A percentile compares a stretch with the other conserved stretches of the same genome.
These are phyloP conservation scores for Cytospora paraplurivora DNA, from an alignment of 2,329 filamentous ascomycete species.

Conservation along the genomic window DNA sequence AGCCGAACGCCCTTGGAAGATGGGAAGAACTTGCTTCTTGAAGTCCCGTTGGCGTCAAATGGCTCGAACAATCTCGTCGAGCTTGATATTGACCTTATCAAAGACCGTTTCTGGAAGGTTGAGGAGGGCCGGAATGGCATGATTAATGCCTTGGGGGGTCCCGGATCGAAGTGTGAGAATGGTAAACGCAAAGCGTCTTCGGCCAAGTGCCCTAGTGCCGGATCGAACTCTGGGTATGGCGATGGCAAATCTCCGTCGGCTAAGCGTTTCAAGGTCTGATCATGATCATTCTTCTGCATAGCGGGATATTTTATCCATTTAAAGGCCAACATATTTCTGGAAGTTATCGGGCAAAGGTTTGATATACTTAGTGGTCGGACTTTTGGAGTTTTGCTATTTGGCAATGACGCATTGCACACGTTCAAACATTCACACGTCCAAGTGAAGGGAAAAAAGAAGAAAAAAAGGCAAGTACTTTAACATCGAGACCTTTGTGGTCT, in stretches of 20 bases:
- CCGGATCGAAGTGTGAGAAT: not conserved
- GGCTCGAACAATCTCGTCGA: constrained; percentile 13
- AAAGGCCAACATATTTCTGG: no score
- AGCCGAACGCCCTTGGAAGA: not conserved
- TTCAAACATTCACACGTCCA: no score
- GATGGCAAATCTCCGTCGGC: not conserved
- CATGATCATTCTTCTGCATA: not conserved
- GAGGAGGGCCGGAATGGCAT: not conserved
- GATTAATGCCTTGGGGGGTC: not conserved
- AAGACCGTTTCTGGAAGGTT: not conserved
- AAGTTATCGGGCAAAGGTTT: no score
- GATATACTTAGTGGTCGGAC: no score
- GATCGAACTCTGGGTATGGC: not conserved
- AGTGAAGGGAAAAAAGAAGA: no score
- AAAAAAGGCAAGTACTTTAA: no score
- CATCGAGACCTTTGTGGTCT: no score
- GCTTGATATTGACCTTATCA: constrained; percentile 11
- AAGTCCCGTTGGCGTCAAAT: constrained; percentile 1
- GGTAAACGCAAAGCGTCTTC: not conserved
- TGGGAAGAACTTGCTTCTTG: constrained; percentile 1
- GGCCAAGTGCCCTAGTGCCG: not conserved
- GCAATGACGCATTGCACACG: no score
- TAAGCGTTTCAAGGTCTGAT: not conserved
- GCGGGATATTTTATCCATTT: no score
- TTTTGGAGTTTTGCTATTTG: no score